Conservation (phyloP, 1,139 yeast genomes). For the Scheffersomyces illinoinensis region DNA sequence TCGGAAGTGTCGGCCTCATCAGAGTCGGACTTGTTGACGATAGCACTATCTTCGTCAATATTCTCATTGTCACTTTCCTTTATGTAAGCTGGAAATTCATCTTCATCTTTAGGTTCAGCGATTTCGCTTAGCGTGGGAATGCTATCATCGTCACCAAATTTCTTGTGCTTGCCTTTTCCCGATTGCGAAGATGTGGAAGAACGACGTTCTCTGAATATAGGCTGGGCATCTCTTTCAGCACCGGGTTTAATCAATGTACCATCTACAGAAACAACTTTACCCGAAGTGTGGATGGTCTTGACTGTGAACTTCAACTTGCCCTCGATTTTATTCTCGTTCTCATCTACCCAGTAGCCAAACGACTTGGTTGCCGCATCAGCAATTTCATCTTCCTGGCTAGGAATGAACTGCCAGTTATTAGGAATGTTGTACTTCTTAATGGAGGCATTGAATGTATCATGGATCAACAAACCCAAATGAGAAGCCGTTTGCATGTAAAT, state of each 20-base stretch:
- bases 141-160: constrained; percentile 39
- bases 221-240: constrained; percentile 56
- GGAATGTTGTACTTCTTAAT: constrained; percentile 87
- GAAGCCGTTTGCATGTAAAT: constrained; percentile 93
- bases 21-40: constrained; percentile 32
- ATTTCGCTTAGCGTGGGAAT: constrained; percentile 21
- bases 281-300: constrained; percentile 71
- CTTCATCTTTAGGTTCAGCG: constrained; percentile 23
- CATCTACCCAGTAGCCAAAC: constrained; percentile 87
- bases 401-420: constrained; percentile 75
- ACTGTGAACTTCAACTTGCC: constrained; percentile 79
- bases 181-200: constrained; percentile 15
- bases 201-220: constrained; percentile 42
- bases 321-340: constrained; percentile 67
- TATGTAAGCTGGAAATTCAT: constrained; percentile 16
- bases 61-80: constrained; percentile 18
- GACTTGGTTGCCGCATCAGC: constrained; percentile 42
- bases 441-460: constrained; percentile 93
- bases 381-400: constrained; percentile 68
- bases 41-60: constrained; percentile 24
- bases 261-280: constrained; percentile 80
- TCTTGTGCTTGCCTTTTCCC: constrained; percentile 35
- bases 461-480: constrained; percentile 86
- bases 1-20: constrained; percentile 29
- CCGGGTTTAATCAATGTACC: constrained; percentile 76